Base-by-base conservation (phyloP, 495 filamentous ascomycete genomes). In the Lepraria neglecta region DNA sequence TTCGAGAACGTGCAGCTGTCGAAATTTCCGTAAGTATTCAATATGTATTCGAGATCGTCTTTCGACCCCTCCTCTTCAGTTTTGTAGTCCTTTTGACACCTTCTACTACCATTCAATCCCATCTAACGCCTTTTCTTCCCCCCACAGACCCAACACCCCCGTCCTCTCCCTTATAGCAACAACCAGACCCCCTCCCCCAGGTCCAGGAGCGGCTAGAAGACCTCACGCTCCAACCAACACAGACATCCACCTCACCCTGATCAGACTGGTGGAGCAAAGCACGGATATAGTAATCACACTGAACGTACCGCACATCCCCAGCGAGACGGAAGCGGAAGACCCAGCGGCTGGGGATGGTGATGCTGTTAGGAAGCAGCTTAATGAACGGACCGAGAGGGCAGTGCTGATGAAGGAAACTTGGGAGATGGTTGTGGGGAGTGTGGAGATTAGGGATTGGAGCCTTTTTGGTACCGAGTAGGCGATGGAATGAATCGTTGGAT, bases 201-300 rank as follows among this genome's bases (percentile, higher is more conserved):
- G 19, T 4, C 48, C 69, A n/a, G 69, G 71, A 7, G 17, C 35
- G 12, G 9, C 51, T 2, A 12, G 9, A 60, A 43, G 42, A 9
- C 21, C 47, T 15, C 47, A 31, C 33, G 24, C 58, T 56, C 77
- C 81, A 6, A 64, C 38, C 12, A 86, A 84, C 67, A 87, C 81
- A 4, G 84, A 78, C 31, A 79, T 91, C 55, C 76, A 88, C 57
- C 70, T 91, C 47, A 82, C 82, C 15, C 15, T 69, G 0, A 76
- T 97, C 33, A 75, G 94, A 33, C 76, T 98, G 30, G 81, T 81
- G 73, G 76, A 82, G 64, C 80, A 95, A 72, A 75, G 74, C 64
- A 92, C 94, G 15, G 94, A 98, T 75, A 69, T 98, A n/a, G 70
- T 96, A 30, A 83, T 95, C 59, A 89, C 89, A 33, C 81, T 96